A percentile compares a stretch with the other conserved stretches of the same genome.
Conservation (phyloP, 2,329 filamentous ascomycete species). For the Ophiognomonia clavigignenti-juglandacearum region DNA sequence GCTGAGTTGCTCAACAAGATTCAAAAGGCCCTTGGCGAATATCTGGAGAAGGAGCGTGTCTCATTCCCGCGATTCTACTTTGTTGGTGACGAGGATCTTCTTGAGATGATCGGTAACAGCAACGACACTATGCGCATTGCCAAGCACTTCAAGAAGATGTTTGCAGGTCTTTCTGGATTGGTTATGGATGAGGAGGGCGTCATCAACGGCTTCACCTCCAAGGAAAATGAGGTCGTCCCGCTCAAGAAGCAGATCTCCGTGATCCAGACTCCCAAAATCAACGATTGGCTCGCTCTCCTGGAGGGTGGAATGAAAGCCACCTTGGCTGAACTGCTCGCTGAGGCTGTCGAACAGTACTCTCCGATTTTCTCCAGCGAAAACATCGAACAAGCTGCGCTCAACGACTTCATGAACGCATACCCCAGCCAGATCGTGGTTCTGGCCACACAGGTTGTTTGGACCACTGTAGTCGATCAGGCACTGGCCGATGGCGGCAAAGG, state of each 20-base stretch:
- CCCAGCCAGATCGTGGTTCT: conserved; percentile 95
- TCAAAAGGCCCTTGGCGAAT: conserved; percentile 96
- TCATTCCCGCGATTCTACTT: conserved; percentile 99
- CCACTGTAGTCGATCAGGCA: conserved; percentile 74
- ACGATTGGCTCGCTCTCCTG: conserved; percentile 94
- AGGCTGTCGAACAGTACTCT: conserved; percentile 79
- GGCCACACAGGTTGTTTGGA: conserved; percentile 92
- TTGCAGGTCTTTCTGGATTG: conserved; percentile 88
- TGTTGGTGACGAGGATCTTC: conserved; percentile 93
- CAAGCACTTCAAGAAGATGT: conserved; percentile 99
- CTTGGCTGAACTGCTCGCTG: conserved; percentile 81
- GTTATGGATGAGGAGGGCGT: conserved; percentile 85
- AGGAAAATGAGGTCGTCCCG: conserved; percentile 84
- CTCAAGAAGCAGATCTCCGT: conserved; percentile 90
- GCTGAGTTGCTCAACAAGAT: conserved; percentile 99
- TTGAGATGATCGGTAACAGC: conserved; percentile 99
- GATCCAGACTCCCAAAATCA: conserved; percentile 91
- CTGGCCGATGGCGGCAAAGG: conserved; percentile 66
- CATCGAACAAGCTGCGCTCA: conserved; percentile 67
- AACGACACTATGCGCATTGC: conserved; percentile 94
- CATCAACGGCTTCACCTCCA: conserved; percentile 90
- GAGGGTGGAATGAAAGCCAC: conserved; percentile 93
- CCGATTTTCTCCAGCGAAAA: conserved; percentile 68
- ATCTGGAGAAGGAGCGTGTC: conserved; percentile 93
- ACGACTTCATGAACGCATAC: conserved; percentile 75